Evolutionary conservation across 768 basidiomycete species (phyloP).

Genomic region (Panus rudis): DNA sequence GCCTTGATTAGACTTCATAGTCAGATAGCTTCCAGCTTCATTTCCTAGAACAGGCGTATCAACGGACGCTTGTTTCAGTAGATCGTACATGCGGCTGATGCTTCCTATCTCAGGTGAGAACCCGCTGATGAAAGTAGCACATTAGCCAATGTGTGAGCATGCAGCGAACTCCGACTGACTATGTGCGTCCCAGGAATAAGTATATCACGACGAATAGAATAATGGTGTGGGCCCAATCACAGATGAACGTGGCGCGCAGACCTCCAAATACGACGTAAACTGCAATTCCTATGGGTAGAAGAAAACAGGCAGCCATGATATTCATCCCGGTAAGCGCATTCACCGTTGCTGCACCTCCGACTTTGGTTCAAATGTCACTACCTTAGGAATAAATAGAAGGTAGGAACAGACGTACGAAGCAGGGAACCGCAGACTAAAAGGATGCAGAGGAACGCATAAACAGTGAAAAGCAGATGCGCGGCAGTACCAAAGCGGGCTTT

Average conservation of each 20-base stretch:
- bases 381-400: not conserved
- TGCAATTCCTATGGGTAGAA: slow-evolving; percentile 24
- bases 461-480: slow-evolving; percentile 42
- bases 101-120: slow-evolving; percentile 28
- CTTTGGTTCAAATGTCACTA: slow-evolving; percentile 3
- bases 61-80: slow-evolving; percentile 38
- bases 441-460: slow-evolving; percentile 45
- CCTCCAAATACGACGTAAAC: slow-evolving; percentile 25
- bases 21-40: slow-evolving; percentile 44
- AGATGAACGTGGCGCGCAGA: slow-evolving; percentile 23
- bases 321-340: slow-evolving; percentile 25
- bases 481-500: slow-evolving; percentile 40
- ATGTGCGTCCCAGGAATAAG: slow-evolving; percentile 19
- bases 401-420: slow-evolving; percentile 31
- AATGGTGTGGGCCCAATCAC: slow-evolving; percentile 22
- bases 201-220: slow-evolving; percentile 24
- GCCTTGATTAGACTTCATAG: slow-evolving; percentile 42
- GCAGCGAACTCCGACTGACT: slow-evolving; percentile 19
- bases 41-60: slow-evolving; percentile 45
- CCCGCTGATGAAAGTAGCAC: slow-evolving; percentile 9
- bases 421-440: slow-evolving; percentile 45
- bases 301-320: slow-evolving; percentile 23
- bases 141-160: not conserved
- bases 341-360: slow-evolving; percentile 23
- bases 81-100: slow-evolving; percentile 35